Base-by-base conservation (phyloP, 2,329 filamentous ascomycete species). In the Blastomyces silverae region DNA sequence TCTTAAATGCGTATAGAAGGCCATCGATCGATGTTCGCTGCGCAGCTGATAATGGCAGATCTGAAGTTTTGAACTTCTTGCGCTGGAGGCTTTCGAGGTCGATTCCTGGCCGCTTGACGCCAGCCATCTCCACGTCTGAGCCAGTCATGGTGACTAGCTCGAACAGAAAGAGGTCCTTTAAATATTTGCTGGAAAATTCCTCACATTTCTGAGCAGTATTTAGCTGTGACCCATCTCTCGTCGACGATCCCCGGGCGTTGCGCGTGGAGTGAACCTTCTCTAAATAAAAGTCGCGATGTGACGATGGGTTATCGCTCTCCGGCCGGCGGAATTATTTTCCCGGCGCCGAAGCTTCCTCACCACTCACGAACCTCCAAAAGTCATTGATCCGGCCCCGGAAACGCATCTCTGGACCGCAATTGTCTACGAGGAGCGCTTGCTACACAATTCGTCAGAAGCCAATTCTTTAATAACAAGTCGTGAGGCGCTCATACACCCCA, bases 1-100 rank as follows among this genome's bases (percentile, higher is more conserved):
- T 88, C 75, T 87, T 87, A 73, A 87, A 87, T 0, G 83, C 84
- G 71, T 86, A 82, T 22, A 87, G 78, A 56, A 88, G 79, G 68
- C 79, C 79, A 72, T 88, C 85, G 64, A 88, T 86, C 31, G 82
- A 80, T 7, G 80, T 78, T 66, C 84, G 82, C 72, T 88, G 85
- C 46, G 81, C 75, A 64, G 83, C 80, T 31, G 83, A 82, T 42
- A 88, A 77, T 2, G 86, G 86, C 34, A 88, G 78, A 68, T 88
- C 86, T 3, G 84, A 83, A 34, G 83, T 77, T 72, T 85, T 85
- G 71, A 85, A 82, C 71, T 83, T 85, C 70, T 78, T 79, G 67
- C 71, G 72, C 68, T 73, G 75, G 48, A 77, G 62, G 48, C 67
- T 72, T 46, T 78, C 73, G 31, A 77, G 69, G 39, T 77, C 73